Evolutionary conservation across 352 stramenopile species (phyloP).

Genomic region (Phytopythium mirpurense): DNA sequence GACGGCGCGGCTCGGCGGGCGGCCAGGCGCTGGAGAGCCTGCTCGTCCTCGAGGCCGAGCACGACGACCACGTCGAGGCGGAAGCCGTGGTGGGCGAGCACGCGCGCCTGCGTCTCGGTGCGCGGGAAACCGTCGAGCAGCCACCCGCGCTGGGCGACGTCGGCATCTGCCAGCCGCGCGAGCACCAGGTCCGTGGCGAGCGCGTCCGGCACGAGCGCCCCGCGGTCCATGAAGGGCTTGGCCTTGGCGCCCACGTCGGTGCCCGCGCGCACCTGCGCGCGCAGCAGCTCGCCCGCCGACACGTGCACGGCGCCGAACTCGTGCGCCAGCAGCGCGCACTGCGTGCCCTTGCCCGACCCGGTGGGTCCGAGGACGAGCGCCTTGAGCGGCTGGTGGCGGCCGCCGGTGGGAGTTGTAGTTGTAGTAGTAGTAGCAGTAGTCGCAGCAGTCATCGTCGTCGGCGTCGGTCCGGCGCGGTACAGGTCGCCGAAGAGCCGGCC

Average conservation of each 20-base stretch:
- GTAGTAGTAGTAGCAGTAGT: no score
- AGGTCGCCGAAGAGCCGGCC: constrained; percentile 56
- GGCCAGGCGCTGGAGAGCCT: constrained; percentile 75
- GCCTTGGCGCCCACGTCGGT: constrained; percentile 59
- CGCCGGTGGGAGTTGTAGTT: no score
- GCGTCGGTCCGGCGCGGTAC: no score
- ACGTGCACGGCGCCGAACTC: constrained; percentile 91
- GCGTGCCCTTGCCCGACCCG: constrained; percentile 93
- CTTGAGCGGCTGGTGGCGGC: no score
- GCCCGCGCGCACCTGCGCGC: constrained; percentile 72
- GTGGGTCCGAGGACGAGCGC: constrained; percentile 91
- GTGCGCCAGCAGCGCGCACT: constrained; percentile 87
- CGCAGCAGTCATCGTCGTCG: no score
- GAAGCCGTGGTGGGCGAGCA: constrained; percentile 73
- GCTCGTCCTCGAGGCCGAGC: constrained; percentile 88
- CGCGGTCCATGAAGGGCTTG: constrained; percentile 82
- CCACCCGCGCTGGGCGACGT: constrained; percentile 89
- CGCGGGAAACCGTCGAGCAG: constrained; percentile 94
- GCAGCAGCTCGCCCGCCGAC: constrained; percentile 91
- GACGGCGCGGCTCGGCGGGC: constrained; percentile 76
- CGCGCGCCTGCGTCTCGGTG: constrained; percentile 87
- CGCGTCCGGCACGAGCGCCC: constrained; percentile 89
- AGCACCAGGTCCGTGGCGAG: constrained; percentile 89
- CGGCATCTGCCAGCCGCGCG: constrained; percentile 70
- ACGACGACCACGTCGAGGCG: constrained; percentile 89